Evolutionary conservation across 208 protist species (phyloP).

Genomic region (Entamoeba dispar): DNA sequence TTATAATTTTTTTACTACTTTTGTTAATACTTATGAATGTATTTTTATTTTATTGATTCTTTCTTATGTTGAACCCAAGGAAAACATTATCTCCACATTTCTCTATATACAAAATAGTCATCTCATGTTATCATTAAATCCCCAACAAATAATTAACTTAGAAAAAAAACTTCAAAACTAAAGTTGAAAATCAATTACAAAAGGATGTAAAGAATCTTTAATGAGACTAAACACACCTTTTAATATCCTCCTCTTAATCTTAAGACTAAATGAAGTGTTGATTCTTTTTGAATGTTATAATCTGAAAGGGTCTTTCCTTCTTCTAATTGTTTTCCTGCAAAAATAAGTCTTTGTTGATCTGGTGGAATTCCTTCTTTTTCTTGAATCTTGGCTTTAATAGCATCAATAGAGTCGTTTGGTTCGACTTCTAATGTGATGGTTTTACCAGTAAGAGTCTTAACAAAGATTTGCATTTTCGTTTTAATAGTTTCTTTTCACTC

Average conservation of each 20-base stretch:
- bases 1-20: not conserved
- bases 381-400: slow-evolving; percentile 90
- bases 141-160: no score
- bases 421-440: slow-evolving; percentile 90
- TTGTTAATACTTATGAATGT: no score
- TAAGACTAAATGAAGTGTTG: slow-evolving; percentile 88
- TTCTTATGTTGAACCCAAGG: no score
- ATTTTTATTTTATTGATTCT: no score
- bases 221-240: not conserved
- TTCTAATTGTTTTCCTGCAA: slow-evolving; percentile 83
- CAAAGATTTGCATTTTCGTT: slow-evolving; percentile 61
- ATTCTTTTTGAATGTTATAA: slow-evolving; percentile 98
- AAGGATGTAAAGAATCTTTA: no score
- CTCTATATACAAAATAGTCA: no score
- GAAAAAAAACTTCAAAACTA: no score
- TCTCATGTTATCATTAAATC: no score
- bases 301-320: slow-evolving; percentile 80
- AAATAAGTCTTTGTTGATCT: slow-evolving; percentile 67
- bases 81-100: no score
- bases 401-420: slow-evolving; percentile 73
- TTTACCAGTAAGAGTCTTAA: slow-evolving; percentile 79
- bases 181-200: no score
- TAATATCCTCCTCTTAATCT: slow-evolving; percentile 55
- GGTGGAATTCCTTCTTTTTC: slow-evolving; percentile 73
- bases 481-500: not conserved